These are phyloP conservation scores for Paraleonurus japonicus DNA, from an alignment of 257 asterid genomes.

Conservation along the genomic window DNA sequence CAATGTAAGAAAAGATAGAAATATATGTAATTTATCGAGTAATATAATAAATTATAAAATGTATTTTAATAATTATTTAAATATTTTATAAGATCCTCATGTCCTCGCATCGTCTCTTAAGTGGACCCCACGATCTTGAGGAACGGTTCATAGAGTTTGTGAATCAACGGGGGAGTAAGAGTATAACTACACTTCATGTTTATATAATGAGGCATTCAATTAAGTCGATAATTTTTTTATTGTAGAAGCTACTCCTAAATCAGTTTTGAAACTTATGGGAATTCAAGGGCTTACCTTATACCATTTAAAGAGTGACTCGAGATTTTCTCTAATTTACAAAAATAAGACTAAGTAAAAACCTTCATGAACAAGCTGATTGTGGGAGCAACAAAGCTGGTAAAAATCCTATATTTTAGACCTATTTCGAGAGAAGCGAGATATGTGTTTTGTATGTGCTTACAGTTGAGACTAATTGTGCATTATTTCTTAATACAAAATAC, in stretches of 20 bases:
- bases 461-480: conserved; percentile 32
- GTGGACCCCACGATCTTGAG: conserved; percentile 83
- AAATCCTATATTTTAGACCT: conserved; percentile 4
- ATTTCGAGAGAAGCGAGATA: too few relatives aligned
- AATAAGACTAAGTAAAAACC: conserved; percentile 85
- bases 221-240: conserved; percentile 4
- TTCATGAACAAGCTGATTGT: conserved; percentile 61
- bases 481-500: too few relatives aligned
- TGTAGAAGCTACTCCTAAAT: conserved; percentile 98
- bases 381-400: conserved; percentile 63
- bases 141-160: conserved; percentile 83
- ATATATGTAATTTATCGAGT: too few relatives aligned
- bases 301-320: conserved; percentile 58
- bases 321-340: conserved; percentile 46
- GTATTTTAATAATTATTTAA: too few relatives aligned
- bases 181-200: conserved; percentile 23
- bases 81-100: too few relatives aligned
- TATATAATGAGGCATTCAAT: background rate
- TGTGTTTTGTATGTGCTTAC: conserved; percentile 9
- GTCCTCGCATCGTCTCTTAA: too few relatives aligned
- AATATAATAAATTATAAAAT: too few relatives aligned
- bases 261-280: conserved; percentile 95
- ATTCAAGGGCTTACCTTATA: conserved; percentile 84
- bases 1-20: too few relatives aligned
- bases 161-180: conserved; percentile 88